A percentile compares a stretch with the other conserved stretches of the same genome.
These are phyloP conservation scores for Ophiostoma angusticollis DNA, from an alignment of 2,329 filamentous ascomycete genomes.

Conservation along the genomic window DNA sequence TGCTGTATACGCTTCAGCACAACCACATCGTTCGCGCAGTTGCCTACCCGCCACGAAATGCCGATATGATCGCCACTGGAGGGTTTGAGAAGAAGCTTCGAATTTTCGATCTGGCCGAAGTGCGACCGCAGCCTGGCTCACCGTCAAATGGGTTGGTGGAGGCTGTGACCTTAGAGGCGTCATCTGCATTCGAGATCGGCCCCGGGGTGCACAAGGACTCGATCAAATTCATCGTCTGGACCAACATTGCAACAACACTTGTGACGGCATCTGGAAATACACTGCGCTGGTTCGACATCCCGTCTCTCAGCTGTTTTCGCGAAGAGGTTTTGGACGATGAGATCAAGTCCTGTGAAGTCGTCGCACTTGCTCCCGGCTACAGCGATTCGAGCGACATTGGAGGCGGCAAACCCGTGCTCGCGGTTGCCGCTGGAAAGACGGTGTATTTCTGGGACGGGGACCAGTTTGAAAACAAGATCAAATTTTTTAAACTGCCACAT, in stretches of 20 bases:
- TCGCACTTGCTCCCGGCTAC: constrained; percentile 46
- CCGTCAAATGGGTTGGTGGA: constrained; percentile 21
- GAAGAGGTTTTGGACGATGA: constrained; percentile 69
- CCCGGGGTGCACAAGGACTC: constrained; percentile 69
- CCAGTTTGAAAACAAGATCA: constrained; percentile 58
- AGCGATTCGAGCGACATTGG: constrained; percentile 50
- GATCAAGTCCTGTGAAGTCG: constrained; percentile 87
- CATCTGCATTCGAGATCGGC: constrained; percentile 73
- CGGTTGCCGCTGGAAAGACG: constrained; percentile 85
- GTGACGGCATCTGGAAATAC: constrained; percentile 88
- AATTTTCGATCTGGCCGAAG: constrained; percentile 71
- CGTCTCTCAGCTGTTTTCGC: constrained; percentile 59
- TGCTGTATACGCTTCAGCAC: constrained; percentile 75
- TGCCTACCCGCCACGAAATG: constrained; percentile 71
- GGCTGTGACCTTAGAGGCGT: constrained; percentile 39
- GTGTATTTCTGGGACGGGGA: constrained; percentile 82
- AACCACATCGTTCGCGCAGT: constrained; percentile 91
- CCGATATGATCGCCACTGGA: constrained; percentile 80
- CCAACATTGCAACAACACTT: constrained; percentile 71
- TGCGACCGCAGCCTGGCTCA: constrained; percentile 26
- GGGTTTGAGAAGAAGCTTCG: constrained; percentile 95
- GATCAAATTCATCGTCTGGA: constrained; percentile 97
- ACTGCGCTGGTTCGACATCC: constrained; percentile 87
- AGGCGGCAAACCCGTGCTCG: constrained; percentile 59
- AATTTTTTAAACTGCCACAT: constrained; percentile 66